Conservation (phyloP, 345 rosid species). For the Laguncularia racemosa region DNA sequence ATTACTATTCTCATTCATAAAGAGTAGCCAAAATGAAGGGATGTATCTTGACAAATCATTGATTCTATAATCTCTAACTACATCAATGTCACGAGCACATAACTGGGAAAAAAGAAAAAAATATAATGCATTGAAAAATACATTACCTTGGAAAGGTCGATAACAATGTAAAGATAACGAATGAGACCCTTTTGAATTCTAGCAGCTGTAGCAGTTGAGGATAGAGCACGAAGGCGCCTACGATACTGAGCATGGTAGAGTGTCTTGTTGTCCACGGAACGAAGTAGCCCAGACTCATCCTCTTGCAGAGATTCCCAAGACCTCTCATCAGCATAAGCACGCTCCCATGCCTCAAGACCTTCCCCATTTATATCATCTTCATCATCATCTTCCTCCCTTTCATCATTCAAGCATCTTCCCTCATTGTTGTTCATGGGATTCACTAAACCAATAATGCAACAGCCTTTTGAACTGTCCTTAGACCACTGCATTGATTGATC, state of each 20-base stretch:
- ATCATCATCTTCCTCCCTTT: slow-evolving; percentile 46
- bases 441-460: too few species aligned
- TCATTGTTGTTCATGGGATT: slow-evolving; percentile 35
- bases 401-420: slow-evolving; percentile 29
- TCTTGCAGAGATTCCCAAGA: slow-evolving; percentile 92
- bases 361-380: slow-evolving; percentile 55
- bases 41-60: too few species aligned
- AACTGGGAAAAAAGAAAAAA: background rate
- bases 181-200: slow-evolving; percentile 92
- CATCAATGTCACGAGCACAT: too few species aligned
- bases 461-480: too few species aligned
- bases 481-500: too few species aligned
- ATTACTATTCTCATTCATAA: too few species aligned
- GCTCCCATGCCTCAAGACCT: slow-evolving; percentile 71
- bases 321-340: slow-evolving; percentile 67
- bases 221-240: slow-evolving; percentile 62
- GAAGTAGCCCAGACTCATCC: slow-evolving; percentile 78
- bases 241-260: slow-evolving; percentile 66
- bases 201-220: slow-evolving; percentile 43
- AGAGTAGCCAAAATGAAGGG: too few species aligned
- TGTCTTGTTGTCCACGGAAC: slow-evolving; percentile 60
- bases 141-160: slow-evolving; percentile 76
- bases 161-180: slow-evolving; percentile 72
- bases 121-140: background rate
- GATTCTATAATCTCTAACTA: too few species aligned